phyloP scores from a whole-genome alignment of 768 basidiomycete genomes.

The Boletus huronensis region DNA sequence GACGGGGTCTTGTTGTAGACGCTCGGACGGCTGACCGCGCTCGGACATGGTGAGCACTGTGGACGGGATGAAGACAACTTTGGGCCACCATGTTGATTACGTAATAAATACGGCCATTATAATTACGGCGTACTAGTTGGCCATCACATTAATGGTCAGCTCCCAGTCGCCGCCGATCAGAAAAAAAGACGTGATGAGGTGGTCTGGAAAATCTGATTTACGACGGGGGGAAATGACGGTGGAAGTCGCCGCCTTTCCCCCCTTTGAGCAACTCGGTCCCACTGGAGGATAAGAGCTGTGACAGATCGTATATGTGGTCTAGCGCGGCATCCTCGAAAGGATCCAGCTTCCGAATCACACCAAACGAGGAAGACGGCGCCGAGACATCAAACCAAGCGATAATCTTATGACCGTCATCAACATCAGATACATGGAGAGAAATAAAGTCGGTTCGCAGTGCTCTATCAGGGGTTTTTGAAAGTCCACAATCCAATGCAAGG shows the following conservation, averaged over 20 bases:
- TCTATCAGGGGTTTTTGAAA: conserved; percentile 11
- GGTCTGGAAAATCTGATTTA: too few relatives aligned
- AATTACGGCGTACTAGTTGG: too few relatives aligned
- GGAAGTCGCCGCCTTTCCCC: too few relatives aligned
- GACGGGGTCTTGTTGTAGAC: conserved; percentile 1
- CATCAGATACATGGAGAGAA: neutral
- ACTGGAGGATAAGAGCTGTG: too few relatives aligned
- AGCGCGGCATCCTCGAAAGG: neutral
- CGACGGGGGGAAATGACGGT: too few relatives aligned
- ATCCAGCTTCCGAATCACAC: neutral
- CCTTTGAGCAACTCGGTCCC: too few relatives aligned
- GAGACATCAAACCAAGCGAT: neutral
- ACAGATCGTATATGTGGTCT: neutral
- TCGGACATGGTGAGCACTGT: conserved; percentile 9
- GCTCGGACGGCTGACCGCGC: neutral
- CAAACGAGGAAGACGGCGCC: too few relatives aligned
- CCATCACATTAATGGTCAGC: too few relatives aligned
- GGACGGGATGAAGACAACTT: neutral
- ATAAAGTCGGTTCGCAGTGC: conserved; percentile 3
- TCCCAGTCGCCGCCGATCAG: too few relatives aligned
- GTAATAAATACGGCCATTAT: neutral
- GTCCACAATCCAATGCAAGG: conserved; percentile 22
- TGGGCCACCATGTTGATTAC: neutral
- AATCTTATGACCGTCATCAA: neutral
- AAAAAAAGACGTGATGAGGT: too few relatives aligned